A percentile compares a stretch with the other conserved stretches of the same genome.
phyloP scores from a whole-genome alignment of 2,329 filamentous ascomycete genomes.

The Thelonectria olida region DNA sequence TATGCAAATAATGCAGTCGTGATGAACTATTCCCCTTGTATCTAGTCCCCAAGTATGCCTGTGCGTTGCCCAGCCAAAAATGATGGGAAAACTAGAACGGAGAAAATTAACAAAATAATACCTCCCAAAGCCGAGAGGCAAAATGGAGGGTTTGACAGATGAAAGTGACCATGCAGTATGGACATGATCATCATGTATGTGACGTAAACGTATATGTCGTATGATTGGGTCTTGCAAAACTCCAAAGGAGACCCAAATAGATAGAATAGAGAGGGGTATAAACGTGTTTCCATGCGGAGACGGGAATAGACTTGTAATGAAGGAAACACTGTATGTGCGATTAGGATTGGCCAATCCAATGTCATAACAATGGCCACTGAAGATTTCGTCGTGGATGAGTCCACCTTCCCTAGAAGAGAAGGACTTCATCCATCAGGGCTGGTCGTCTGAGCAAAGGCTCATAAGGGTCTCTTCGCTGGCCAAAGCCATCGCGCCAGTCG shows the following conservation, averaged over 20 bases:
- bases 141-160: too few species aligned
- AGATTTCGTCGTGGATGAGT: not conserved
- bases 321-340: not conserved
- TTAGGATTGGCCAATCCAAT: not conserved
- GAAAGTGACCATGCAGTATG: not conserved
- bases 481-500: conserved; percentile 22
- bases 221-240: not conserved
- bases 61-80: not conserved
- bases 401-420: conserved; percentile 5
- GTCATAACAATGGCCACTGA: not conserved
- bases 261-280: not conserved
- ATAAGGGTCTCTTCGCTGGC: conserved; percentile 14
- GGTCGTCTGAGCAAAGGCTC: conserved; percentile 30
- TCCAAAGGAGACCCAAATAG: not conserved
- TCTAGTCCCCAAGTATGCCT: conserved; percentile 7
- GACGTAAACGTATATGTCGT: not conserved
- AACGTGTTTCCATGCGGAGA: not conserved
- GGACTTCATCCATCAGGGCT: conserved; percentile 23
- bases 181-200: not conserved
- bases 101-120: not conserved
- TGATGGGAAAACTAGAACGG: not conserved
- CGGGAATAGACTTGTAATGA: not conserved
- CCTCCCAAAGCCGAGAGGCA: not conserved
- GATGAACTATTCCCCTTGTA: conserved; percentile 6
- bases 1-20: conserved; percentile 13